Base-by-base conservation (phyloP, 169 alveolate genomes). In the Cryptosporidium sp. region DNA sequence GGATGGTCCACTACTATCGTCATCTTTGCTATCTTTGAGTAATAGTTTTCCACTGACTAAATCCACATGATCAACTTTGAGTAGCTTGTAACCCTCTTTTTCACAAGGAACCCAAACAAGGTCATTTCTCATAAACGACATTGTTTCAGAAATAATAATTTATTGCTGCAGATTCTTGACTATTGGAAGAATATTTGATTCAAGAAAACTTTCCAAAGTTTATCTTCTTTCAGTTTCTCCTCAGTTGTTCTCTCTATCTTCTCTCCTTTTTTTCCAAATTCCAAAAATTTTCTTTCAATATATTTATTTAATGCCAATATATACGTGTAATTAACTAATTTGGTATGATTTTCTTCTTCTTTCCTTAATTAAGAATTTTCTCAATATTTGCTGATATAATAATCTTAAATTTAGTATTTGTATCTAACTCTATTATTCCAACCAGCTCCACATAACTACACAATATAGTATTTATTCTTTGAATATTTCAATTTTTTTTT, bases 61-160 rank as follows among this genome's bases (percentile, higher is more conserved):
- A 65, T 80, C 89, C 26, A 80, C 75, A 60, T 44, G 33, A 68
- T 44, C 86, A 48, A 85, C 85, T 48, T 69, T 85, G 18, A 45
- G 31, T 51, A 85, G 23, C 18, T 67, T 72, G 67, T 70, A 85
- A 31, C 92, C 92, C 58, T 85, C 84, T 39, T 51, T 52, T 37
- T 51, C 39, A 39, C 92, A 85, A 18, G 86, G 86, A 60, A 69
- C 92, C 92, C 92, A 85, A 53, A 69, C 92, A 2, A 85, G 33
- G 37, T 85, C 92, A 73, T 73, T 52, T 73, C 37, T 73, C 33
- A 39, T 52, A 60, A 73, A 73, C n/a, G 86, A 73, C 48, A 62
- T 53, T 21, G 56, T 73, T 37, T 33, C 31, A 18, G 10, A n/a
- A 29, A 31, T 51, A 31, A 39, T 42, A 69, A 5, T 56, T 56